Conservation (phyloP, 768 basidiomycete genomes). For the Boletus reticuloceps region DNA sequence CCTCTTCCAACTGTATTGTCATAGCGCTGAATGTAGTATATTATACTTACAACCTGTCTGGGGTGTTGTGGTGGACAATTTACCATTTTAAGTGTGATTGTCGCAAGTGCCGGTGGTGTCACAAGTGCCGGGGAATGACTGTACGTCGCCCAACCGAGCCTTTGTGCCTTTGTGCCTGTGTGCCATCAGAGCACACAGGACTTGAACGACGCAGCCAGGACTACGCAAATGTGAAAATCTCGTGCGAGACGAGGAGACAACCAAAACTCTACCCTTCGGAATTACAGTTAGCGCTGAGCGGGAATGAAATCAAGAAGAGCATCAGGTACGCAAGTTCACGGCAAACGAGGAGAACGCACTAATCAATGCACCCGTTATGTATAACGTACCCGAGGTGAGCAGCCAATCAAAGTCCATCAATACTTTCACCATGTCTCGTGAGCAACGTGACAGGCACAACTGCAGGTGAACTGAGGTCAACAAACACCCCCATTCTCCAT, state of each 20-base stretch:
- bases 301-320: constrained; percentile 31
- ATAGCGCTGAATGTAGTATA: no score
- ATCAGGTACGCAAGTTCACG: constrained; percentile 25
- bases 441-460: constrained; percentile 70
- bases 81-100: no score
- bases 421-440: constrained; percentile 56
- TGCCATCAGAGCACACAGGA: constrained; percentile 51
- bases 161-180: constrained; percentile 51
- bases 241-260: constrained; percentile 76
- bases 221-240: constrained; percentile 83
- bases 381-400: constrained; percentile 64
- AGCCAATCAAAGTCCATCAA: constrained; percentile 74
- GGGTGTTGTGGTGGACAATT: no score
- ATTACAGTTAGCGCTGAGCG: constrained; percentile 73
- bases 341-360: constrained; percentile 54
- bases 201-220: constrained; percentile 67
- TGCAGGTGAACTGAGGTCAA: constrained; percentile 70
- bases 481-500: constrained; percentile 75
- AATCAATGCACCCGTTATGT: constrained; percentile 80
- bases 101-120: no score
- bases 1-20: no score
- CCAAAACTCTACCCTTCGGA: constrained; percentile 81
- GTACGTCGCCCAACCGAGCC: constrained; percentile 8
- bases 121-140: no score
- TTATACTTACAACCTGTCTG: no score